These are phyloP conservation scores for Cladosporium sp. DNA, from an alignment of 2,329 filamentous ascomycete genomes.

Conservation along the genomic window DNA sequence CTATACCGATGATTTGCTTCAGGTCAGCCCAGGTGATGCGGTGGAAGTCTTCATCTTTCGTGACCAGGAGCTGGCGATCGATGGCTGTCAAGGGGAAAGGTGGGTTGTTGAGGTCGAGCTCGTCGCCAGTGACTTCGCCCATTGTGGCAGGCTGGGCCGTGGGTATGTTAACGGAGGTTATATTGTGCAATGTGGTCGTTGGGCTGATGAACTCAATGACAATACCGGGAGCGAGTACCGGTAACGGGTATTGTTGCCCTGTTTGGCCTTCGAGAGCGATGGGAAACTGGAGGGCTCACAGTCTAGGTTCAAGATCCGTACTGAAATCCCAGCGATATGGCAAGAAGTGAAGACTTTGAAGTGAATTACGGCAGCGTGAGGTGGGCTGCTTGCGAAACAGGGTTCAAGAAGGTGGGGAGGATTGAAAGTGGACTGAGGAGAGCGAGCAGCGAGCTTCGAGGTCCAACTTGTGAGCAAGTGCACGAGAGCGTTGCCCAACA, in stretches of 20 bases:
- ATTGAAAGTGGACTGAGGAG: not conserved
- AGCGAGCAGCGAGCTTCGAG: not conserved
- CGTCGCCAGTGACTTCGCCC: conserved; percentile 28
- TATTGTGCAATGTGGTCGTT: not conserved
- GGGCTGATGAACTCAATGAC: not conserved
- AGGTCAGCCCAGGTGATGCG: conserved; percentile 55
- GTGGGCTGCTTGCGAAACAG: not conserved
- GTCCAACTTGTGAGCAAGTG: not conserved
- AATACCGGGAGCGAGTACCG: not conserved
- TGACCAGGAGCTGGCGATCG: conserved; percentile 51
- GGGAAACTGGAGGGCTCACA: not conserved
- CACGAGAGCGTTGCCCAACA: not conserved
- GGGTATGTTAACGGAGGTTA: not conserved
- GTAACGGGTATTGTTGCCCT: not conserved
- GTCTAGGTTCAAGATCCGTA: too few species aligned
- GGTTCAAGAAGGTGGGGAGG: not conserved
- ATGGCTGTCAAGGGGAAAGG: conserved; percentile 51
- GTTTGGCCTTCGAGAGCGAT: not conserved
- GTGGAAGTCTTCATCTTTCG: conserved; percentile 54
- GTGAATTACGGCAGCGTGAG: too few species aligned
- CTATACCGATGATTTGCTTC: conserved; percentile 52
- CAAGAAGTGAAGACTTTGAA: too few species aligned
- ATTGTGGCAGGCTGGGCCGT: conserved; percentile 15
- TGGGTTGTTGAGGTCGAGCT: conserved; percentile 33
- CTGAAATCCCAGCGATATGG: too few species aligned